Percentiles rank a stretch among this genome's conserved stretches.
Conservation (phyloP, 257 asterid species). For the Solanum stenotomum region DNA sequence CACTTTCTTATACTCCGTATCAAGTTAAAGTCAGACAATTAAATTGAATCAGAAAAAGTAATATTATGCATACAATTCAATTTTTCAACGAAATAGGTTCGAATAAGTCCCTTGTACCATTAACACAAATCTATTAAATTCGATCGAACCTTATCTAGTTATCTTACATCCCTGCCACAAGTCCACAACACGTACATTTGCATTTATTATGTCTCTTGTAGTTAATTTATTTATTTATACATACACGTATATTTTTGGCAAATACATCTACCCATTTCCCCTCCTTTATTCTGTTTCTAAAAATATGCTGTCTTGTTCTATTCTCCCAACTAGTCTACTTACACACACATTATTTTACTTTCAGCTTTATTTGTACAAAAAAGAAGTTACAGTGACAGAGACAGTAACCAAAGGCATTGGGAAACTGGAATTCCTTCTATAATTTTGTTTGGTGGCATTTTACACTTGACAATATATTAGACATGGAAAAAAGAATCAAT, state of each 20-base stretch:
- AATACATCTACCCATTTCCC: background rate
- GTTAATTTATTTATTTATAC: background rate
- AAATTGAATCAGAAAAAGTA: background rate
- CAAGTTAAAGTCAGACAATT: background rate
- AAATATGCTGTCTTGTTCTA: background rate
- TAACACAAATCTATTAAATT: background rate
- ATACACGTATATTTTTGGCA: conserved; percentile 5
- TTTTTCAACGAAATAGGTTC: background rate
- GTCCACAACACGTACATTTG: background rate
- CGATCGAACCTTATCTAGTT: background rate
- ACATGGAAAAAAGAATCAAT: background rate
- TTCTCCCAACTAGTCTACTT: background rate
- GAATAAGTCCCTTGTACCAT: background rate
- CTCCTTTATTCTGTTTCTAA: background rate
- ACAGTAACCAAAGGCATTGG: conserved; percentile 1
- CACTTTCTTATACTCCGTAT: background rate
- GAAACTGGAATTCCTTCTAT: background rate
- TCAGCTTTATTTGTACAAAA: background rate
- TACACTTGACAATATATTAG: background rate
- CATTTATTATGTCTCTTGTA: conserved; percentile 3
- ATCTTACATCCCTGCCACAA: background rate
- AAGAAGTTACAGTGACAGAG: background rate
- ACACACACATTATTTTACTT: background rate
- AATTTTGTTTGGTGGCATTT: background rate
- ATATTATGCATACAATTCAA: background rate